Evolutionary conservation across 2,329 filamentous ascomycete genomes (phyloP).

Genomic region (Trichoderma pleuroti): DNA sequence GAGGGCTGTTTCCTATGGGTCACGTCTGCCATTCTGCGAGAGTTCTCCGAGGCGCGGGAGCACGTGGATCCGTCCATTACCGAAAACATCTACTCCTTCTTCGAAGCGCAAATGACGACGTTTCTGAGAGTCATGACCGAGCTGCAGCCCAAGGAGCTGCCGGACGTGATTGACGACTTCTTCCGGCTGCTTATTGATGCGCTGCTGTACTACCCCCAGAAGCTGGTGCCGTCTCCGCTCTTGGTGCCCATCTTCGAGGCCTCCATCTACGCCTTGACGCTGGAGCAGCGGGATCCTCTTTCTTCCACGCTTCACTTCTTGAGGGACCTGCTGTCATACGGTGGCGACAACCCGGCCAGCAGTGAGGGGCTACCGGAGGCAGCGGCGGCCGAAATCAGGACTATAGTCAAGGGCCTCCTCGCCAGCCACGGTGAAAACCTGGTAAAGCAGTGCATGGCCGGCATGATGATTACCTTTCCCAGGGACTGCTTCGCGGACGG

Average conservation of each 20-base stretch:
- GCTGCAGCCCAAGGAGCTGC: slow-evolving; percentile 68
- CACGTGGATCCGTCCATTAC: slow-evolving; percentile 78
- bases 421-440: slow-evolving; percentile 68
- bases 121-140: slow-evolving; percentile 89
- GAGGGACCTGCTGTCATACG: slow-evolving; percentile 86
- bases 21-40: slow-evolving; percentile 87
- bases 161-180: slow-evolving; percentile 89
- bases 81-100: slow-evolving; percentile 88
- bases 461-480: slow-evolving; percentile 99
- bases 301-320: slow-evolving; percentile 91
- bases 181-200: slow-evolving; percentile 91
- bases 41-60: slow-evolving; percentile 89
- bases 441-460: slow-evolving; percentile 85
- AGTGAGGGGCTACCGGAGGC: slow-evolving; percentile 54
- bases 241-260: slow-evolving; percentile 83
- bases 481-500: slow-evolving; percentile 93
- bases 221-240: slow-evolving; percentile 74
- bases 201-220: slow-evolving; percentile 85
- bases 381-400: slow-evolving; percentile 66
- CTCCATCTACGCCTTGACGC: slow-evolving; percentile 76
- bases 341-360: slow-evolving; percentile 67
- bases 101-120: slow-evolving; percentile 85
- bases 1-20: slow-evolving; percentile 99
- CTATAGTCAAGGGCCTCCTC: slow-evolving; percentile 70
- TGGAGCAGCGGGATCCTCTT: slow-evolving; percentile 89